Conservation (phyloP, 2,329 filamentous ascomycete genomes). For the Fusarium denticulatum region DNA sequence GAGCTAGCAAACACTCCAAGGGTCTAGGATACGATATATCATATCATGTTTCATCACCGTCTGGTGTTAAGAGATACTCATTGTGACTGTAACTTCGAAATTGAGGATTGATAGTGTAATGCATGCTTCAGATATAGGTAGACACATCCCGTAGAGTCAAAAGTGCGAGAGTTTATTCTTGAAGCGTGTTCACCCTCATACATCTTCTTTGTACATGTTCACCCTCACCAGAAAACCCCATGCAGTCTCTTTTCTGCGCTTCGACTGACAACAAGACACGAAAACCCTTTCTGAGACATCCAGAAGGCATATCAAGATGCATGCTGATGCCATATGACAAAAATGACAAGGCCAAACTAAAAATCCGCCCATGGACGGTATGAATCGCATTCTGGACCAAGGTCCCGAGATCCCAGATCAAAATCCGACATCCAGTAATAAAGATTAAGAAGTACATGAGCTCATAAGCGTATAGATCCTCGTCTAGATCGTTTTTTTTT, state of each 20-base stretch:
- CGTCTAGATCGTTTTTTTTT: slow-evolving; percentile 20
- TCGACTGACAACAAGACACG: background rate
- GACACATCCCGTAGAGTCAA: background rate
- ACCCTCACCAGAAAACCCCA: background rate
- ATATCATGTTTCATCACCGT: background rate
- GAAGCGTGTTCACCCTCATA: background rate
- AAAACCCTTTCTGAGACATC: slow-evolving; percentile 12
- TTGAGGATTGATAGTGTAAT: background rate
- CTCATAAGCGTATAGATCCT: slow-evolving; percentile 40
- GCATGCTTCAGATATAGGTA: background rate
- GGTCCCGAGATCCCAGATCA: slow-evolving; percentile 5
- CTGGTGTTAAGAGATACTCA: background rate
- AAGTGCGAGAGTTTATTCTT: background rate
- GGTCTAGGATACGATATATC: background rate
- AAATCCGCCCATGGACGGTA: slow-evolving; percentile 5
- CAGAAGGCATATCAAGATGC: slow-evolving; percentile 16
- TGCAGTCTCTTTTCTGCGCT: background rate
- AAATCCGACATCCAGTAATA: slow-evolving; percentile 33
- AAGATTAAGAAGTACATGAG: slow-evolving; percentile 43
- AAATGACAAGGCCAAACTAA: slow-evolving; percentile 27
- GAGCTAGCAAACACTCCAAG: background rate
- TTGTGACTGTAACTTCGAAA: background rate
- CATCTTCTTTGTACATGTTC: slow-evolving; percentile 6
- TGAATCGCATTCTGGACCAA: background rate
- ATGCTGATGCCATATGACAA: slow-evolving; percentile 11